These are phyloP conservation scores for Isoetes taiwanensis DNA, from an alignment of 75 land plant species.

Conservation along the genomic window DNA sequence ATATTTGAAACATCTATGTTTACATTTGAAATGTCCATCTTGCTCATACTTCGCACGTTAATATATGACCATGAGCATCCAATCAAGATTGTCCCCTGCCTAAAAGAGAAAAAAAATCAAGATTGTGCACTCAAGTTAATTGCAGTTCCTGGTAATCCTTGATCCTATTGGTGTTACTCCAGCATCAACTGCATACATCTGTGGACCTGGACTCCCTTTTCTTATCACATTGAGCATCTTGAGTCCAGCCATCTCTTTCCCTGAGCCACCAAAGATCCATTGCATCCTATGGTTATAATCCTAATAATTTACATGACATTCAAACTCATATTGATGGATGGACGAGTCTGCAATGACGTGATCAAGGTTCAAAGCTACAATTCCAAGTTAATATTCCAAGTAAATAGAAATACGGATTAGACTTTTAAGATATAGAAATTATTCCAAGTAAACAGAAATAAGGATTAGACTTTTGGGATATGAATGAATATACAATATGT, in stretches of 20 bases:
- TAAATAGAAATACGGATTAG: no score
- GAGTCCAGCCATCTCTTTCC: conserved; percentile 36
- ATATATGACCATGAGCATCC: no score
- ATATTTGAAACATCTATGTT: no score
- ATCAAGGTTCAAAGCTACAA: not conserved
- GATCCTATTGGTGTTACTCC: conserved; percentile 18
- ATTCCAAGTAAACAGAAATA: no score
- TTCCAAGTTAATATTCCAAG: not conserved
- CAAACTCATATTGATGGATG: not conserved
- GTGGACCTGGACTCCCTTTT: not conserved
- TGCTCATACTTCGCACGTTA: no score
- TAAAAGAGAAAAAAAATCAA: no score
- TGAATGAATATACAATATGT: no score
- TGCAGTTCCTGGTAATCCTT: conserved; percentile 8
- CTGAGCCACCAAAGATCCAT: conserved; percentile 12
- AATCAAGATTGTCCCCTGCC: no score
- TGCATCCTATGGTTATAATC: not conserved
- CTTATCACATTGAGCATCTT: conserved; percentile 37
- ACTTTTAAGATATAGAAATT: no score
- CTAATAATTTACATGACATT: not conserved
- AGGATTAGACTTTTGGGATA: no score
- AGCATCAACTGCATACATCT: conserved; percentile 3
- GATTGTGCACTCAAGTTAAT: no score
- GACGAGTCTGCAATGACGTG: not conserved
- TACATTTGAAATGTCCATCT: no score